Percentiles rank a stretch among this genome's conserved stretches.
Evolutionary conservation across 1,139 yeast species (phyloP).

Genomic region (Diutina rugosa): DNA sequence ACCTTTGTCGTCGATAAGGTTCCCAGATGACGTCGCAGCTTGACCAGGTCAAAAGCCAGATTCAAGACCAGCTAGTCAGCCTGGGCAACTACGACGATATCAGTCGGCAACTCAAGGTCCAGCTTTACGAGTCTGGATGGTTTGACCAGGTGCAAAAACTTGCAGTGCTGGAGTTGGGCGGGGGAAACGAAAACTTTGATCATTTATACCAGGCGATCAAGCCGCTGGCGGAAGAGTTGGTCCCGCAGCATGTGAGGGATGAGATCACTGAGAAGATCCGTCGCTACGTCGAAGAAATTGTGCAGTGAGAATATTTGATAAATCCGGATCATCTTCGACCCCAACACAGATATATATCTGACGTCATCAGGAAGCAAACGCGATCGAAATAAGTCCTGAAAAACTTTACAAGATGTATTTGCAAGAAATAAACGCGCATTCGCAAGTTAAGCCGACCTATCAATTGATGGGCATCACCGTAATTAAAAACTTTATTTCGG

Average conservation of each 20-base stretch:
- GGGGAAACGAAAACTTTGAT: slow-evolving; percentile 34
- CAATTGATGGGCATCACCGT: too few species aligned
- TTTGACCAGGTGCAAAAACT: slow-evolving; percentile 56
- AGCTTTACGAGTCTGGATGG: slow-evolving; percentile 76
- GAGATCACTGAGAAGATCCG: slow-evolving; percentile 48
- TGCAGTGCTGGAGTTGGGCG: slow-evolving; percentile 27
- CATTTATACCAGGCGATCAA: slow-evolving; percentile 41
- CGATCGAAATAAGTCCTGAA: background rate
- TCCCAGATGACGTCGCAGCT: background rate
- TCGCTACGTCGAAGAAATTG: slow-evolving; percentile 45
- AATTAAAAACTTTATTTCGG: background rate
- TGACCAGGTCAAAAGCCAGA: slow-evolving; percentile 34
- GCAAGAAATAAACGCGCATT: too few species aligned
- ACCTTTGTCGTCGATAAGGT: background rate
- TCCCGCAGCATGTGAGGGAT: slow-evolving; percentile 51
- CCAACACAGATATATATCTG: background rate
- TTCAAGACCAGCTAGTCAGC: slow-evolving; percentile 57
- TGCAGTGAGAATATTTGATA: slow-evolving; percentile 11
- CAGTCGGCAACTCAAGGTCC: slow-evolving; percentile 46
- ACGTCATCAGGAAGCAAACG: background rate
- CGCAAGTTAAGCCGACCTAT: too few species aligned
- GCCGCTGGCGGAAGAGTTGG: slow-evolving; percentile 55
- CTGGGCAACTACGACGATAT: slow-evolving; percentile 73
- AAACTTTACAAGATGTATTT: background rate
- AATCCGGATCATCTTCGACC: too few species aligned